These are phyloP conservation scores for Xerophyta viscosa DNA, from an alignment of 106 monocot genomes.

Conservation along the genomic window DNA sequence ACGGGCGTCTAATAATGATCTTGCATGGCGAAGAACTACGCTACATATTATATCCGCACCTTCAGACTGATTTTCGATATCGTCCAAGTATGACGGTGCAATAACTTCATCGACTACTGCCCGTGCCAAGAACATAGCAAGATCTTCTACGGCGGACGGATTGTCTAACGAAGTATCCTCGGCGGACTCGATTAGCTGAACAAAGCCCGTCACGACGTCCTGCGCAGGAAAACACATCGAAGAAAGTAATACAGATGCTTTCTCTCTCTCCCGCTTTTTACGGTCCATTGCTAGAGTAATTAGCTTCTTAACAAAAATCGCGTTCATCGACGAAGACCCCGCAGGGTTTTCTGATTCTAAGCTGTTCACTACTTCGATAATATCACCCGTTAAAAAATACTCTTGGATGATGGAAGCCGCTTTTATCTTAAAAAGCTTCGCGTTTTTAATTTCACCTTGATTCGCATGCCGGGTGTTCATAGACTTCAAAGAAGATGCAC, in stretches of 20 bases:
- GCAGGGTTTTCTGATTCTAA: constrained; percentile 25
- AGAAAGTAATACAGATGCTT: constrained; percentile 58
- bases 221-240: constrained; percentile 46
- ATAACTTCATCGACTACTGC: constrained; percentile 76
- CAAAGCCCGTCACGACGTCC: constrained; percentile 42
- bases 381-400: constrained; percentile 64
- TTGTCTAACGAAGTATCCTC: constrained; percentile 64
- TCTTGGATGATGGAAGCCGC: constrained; percentile 43
- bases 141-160: constrained; percentile 39
- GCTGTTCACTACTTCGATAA: constrained; percentile 37
- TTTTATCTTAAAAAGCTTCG: constrained; percentile 30
- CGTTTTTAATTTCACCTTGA: constrained; percentile 24
- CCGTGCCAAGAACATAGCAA: constrained; percentile 69
- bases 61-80: constrained; percentile 24
- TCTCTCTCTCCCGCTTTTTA: constrained; percentile 70
- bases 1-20: constrained; percentile 28
- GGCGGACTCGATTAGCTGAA: constrained; percentile 37
- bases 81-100: constrained; percentile 47
- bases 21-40: constrained; percentile 31
- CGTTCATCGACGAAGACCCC: constrained; percentile 10
- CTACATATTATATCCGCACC: constrained; percentile 15
- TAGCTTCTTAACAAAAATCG: constrained; percentile 64
- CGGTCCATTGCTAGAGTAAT: constrained; percentile 68
- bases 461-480: constrained; percentile 13
- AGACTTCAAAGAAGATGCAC: constrained; percentile 43